phyloP scores from a whole-genome alignment of 169 alveolate species.

The Toxoplasma gondii region DNA sequence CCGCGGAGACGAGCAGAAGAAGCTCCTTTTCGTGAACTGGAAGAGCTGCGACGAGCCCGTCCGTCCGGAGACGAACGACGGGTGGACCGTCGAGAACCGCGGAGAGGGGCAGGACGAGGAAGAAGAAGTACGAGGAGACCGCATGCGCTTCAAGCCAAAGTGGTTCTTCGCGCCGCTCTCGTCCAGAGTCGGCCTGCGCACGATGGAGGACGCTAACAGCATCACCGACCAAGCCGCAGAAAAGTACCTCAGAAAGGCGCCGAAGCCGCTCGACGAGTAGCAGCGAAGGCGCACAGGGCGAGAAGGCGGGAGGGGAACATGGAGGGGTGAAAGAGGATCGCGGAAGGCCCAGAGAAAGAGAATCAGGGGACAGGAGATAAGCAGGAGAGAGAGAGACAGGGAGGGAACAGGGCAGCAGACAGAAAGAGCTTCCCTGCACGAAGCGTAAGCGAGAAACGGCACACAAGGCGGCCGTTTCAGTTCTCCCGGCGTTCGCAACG shows the following conservation, averaged over 20 bases:
- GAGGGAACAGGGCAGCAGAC: neutral
- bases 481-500: neutral
- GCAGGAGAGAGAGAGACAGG: neutral
- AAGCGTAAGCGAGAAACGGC: no score
- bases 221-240: slow-evolving; percentile 43
- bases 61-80: neutral
- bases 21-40: neutral
- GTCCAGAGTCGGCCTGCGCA: slow-evolving; percentile 45
- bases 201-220: neutral
- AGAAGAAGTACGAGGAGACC: neutral
- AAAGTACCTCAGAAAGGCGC: neutral
- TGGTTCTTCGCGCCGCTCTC: slow-evolving; percentile 61
- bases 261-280: neutral
- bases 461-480: no score
- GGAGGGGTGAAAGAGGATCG: neutral
- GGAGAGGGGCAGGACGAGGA: neutral
- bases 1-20: neutral
- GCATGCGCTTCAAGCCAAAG: slow-evolving; percentile 34
- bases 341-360: neutral
- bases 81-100: neutral
- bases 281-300: neutral
- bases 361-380: neutral
- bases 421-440: no score
- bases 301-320: neutral
- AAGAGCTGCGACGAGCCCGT: neutral